Percentiles rank a stretch among this genome's conserved stretches.
These are phyloP conservation scores for Centella asiatica DNA, from an alignment of 129 eudicot species.

Conservation along the genomic window DNA sequence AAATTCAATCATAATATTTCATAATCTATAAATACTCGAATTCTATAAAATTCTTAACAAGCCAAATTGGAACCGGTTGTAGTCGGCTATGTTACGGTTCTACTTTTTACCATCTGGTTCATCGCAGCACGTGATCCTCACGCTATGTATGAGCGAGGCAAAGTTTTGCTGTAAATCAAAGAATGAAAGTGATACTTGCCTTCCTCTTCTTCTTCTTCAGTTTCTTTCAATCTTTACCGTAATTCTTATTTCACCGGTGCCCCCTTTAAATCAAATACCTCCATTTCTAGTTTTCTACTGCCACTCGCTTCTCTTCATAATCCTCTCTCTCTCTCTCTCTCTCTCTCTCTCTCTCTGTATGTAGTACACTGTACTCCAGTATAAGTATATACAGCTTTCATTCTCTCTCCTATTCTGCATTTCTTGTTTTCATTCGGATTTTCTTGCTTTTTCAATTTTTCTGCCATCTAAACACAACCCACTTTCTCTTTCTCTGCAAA, in stretches of 20 bases:
- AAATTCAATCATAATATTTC: too few species aligned
- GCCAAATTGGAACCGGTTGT: too few species aligned
- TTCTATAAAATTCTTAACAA: too few species aligned
- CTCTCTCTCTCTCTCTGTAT: not conserved
- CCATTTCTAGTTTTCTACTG: not conserved
- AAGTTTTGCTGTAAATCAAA: too few species aligned
- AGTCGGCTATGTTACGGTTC: too few species aligned
- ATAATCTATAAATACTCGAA: too few species aligned
- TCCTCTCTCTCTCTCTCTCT: not conserved
- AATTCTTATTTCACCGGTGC: not conserved
- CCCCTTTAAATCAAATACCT: not conserved
- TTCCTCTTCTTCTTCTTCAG: too few species aligned
- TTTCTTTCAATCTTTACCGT: not conserved
- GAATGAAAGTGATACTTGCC: not conserved
- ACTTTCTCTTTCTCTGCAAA: slow-evolving; percentile 23
- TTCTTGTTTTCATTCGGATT: slow-evolving; percentile 34
- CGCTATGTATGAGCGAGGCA: too few species aligned
- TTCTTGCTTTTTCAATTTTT: slow-evolving; percentile 14
- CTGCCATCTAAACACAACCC: slow-evolving; percentile 20
- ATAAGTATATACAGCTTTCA: too few species aligned
- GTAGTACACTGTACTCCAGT: too few species aligned
- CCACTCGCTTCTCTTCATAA: not conserved
- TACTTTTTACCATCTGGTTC: too few species aligned
- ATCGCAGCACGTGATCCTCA: too few species aligned
- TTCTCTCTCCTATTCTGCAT: slow-evolving; percentile 52